Conservation (phyloP, 345 rosid genomes). For the Carallia pectinifolia region DNA sequence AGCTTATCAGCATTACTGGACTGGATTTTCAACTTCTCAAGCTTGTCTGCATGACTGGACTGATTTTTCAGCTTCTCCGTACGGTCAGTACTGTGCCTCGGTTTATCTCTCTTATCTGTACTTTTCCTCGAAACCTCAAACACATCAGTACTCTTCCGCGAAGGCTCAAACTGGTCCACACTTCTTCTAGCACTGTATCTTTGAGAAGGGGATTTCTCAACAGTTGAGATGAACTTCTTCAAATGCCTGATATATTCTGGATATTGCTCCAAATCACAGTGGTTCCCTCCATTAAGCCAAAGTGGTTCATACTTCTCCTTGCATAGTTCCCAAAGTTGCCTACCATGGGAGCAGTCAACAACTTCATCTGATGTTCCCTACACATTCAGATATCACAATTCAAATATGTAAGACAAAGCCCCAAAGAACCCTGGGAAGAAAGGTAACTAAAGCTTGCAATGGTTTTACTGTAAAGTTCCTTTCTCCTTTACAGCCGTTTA, state of each 20-base stretch:
- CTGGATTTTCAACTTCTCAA: conserved; percentile 29
- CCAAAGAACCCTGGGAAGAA: too few species aligned
- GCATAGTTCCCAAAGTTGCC: conserved; percentile 97
- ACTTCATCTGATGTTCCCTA: conserved; percentile 95
- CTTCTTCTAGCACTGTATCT: conserved; percentile 67
- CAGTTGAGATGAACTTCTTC: conserved; percentile 70
- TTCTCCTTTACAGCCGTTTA: too few species aligned
- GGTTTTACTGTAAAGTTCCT: too few species aligned
- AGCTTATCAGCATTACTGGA: conserved; percentile 19
- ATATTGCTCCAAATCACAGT: conserved; percentile 76
- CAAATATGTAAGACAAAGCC: neutral
- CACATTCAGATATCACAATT: conserved; percentile 11
- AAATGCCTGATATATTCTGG: conserved; percentile 88
- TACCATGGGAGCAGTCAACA: conserved; percentile 92
- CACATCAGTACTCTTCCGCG: conserved; percentile 60
- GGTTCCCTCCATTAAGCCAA: conserved; percentile 92
- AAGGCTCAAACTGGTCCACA: conserved; percentile 46
- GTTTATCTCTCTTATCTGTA: conserved; percentile 62
- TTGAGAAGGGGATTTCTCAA: conserved; percentile 71
- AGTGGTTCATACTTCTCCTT: conserved; percentile 89
- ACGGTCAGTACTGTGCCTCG: conserved; percentile 67
- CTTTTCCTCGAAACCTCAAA: conserved; percentile 72
- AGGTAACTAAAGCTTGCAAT: too few species aligned
- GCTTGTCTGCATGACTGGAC: conserved; percentile 25
- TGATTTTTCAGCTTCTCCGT: conserved; percentile 60